These are phyloP conservation scores for Hyaloperonospora arabidopsidis DNA, from an alignment of 352 stramenopile genomes.

Conservation along the genomic window DNA sequence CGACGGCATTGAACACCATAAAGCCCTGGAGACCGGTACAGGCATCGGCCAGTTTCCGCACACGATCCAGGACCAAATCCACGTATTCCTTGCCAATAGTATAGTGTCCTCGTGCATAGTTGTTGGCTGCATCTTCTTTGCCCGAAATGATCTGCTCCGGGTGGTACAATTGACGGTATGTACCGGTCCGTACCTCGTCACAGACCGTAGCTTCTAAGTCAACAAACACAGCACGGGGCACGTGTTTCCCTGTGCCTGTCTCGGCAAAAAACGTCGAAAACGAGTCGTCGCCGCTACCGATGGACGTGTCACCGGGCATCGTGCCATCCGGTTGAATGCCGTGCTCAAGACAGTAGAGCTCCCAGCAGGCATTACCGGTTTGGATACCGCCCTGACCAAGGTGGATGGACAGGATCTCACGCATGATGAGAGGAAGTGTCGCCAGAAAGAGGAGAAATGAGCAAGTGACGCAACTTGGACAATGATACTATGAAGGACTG, in stretches of 20 bases:
- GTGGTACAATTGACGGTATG: constrained; percentile 96
- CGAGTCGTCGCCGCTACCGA: constrained; percentile 44
- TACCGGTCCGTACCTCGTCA: constrained; percentile 93
- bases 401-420: constrained; percentile 95
- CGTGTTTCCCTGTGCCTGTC: constrained; percentile 61
- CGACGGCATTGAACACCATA: constrained; percentile 95
- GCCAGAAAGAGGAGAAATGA: too few relatives aligned
- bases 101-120: constrained; percentile 90
- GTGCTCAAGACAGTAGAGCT: constrained; percentile 90
- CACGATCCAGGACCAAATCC: constrained; percentile 93
- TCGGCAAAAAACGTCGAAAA: constrained; percentile 86
- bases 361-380: constrained; percentile 87
- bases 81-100: constrained; percentile 92
- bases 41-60: constrained; percentile 94
- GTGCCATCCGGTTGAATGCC: constrained; percentile 90
- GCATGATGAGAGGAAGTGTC: constrained; percentile 37
- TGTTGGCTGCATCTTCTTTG: constrained; percentile 94
- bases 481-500: too few relatives aligned
- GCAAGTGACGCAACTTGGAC: too few relatives aligned
- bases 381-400: constrained; percentile 90
- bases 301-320: constrained; percentile 43
- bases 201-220: constrained; percentile 96
- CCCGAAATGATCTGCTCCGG: constrained; percentile 97
- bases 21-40: constrained; percentile 97
- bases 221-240: constrained; percentile 87